Evolutionary conservation across 495 filamentous ascomycete species (phyloP).

Genomic region (Penicillium longicatenatum): DNA sequence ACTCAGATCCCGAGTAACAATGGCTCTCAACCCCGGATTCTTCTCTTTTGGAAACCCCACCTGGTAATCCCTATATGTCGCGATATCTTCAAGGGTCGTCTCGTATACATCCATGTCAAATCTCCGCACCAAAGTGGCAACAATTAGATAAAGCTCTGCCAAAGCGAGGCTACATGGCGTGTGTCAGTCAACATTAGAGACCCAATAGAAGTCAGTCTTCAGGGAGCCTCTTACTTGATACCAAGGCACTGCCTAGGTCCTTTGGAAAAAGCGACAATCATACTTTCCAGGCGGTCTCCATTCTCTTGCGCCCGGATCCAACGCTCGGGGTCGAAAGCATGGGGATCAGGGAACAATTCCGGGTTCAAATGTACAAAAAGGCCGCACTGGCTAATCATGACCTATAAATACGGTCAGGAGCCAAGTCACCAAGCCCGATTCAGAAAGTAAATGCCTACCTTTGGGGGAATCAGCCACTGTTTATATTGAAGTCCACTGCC

Average conservation of each 20-base stretch:
- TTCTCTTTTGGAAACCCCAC: neutral
- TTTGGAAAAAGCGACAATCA: slow-evolving; percentile 43
- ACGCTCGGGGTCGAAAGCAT: slow-evolving; percentile 50
- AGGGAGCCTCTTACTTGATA: slow-evolving; percentile 30
- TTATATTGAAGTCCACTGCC: neutral
- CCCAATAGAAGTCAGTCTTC: neutral
- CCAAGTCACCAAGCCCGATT: too few relatives aligned
- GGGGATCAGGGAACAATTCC: slow-evolving; percentile 48
- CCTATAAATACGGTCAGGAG: slow-evolving; percentile 18
- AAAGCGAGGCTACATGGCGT: neutral
- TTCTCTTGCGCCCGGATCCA: slow-evolving; percentile 43
- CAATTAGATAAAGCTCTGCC: neutral
- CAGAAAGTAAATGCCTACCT: neutral
- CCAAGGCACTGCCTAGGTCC: slow-evolving; percentile 47
- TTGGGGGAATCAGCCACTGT: neutral
- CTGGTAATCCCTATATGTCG: neutral
- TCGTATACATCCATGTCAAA: neutral
- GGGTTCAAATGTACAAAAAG: slow-evolving; percentile 49
- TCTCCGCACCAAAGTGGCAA: neutral
- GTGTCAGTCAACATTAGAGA: neutral
- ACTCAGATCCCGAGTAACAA: neutral
- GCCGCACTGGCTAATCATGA: slow-evolving; percentile 40
- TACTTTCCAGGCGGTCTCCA: slow-evolving; percentile 35
- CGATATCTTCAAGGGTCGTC: neutral
- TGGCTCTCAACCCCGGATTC: neutral